These are phyloP conservation scores for Mortierella sp. DNA, from an alignment of 371 early-diverging fungal species.

Conservation along the genomic window DNA sequence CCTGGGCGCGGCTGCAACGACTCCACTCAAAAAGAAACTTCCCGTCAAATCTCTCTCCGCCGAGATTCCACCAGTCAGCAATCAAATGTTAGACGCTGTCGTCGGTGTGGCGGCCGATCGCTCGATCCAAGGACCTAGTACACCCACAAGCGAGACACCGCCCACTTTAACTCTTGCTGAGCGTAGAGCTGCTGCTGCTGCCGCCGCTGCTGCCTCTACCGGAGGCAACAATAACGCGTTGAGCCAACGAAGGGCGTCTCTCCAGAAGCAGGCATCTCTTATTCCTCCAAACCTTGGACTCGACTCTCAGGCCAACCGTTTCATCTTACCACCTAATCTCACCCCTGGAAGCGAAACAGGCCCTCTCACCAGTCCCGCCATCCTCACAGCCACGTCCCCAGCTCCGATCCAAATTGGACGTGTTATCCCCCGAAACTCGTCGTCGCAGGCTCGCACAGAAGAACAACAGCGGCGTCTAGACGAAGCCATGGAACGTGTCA, in stretches of 20 bases:
- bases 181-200: slow-evolving; percentile 29
- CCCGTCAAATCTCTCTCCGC: slow-evolving; percentile 12
- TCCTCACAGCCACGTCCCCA: slow-evolving; percentile 36
- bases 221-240: not conserved
- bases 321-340: slow-evolving; percentile 23
- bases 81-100: slow-evolving; percentile 9
- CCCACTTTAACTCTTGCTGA: slow-evolving; percentile 42
- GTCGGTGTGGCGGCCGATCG: slow-evolving; percentile 4
- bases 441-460: slow-evolving; percentile 56
- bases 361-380: slow-evolving; percentile 26
- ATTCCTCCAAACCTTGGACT: slow-evolving; percentile 43
- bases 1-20: slow-evolving; percentile 5
- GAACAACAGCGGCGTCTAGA: slow-evolving; percentile 68
- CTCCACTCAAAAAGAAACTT: slow-evolving; percentile 13
- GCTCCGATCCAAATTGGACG: slow-evolving; percentile 49
- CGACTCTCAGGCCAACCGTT: slow-evolving; percentile 22
- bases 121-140: slow-evolving; percentile 6
- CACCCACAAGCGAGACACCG: slow-evolving; percentile 12
- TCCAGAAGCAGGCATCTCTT: slow-evolving; percentile 14
- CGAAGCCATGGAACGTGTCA: slow-evolving; percentile 69
- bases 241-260: too few species aligned
- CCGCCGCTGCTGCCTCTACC: not conserved
- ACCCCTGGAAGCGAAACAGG: slow-evolving; percentile 33
- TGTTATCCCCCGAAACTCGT: slow-evolving; percentile 45
- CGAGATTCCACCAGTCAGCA: slow-evolving; percentile 10